These are phyloP conservation scores for Ophiostoma ips DNA, from an alignment of 2,329 filamentous ascomycete genomes.

Conservation along the genomic window DNA sequence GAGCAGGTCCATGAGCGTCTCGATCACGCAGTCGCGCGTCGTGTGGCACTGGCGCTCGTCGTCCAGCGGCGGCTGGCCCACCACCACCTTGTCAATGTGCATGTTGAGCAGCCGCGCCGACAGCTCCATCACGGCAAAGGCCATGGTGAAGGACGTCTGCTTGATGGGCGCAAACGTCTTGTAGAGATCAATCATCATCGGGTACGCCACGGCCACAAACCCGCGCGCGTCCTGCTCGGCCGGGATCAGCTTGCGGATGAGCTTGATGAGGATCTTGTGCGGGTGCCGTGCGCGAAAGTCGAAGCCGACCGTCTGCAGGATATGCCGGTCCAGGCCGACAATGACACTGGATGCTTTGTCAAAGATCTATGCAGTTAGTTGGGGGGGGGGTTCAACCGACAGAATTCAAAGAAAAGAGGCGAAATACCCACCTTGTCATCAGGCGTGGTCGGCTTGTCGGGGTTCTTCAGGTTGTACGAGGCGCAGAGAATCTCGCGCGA, in stretches of 20 bases:
- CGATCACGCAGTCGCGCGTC: slow-evolving; percentile 38
- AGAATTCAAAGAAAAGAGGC: background rate
- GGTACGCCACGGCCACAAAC: slow-evolving; percentile 58
- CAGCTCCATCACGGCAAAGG: slow-evolving; percentile 68
- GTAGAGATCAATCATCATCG: slow-evolving; percentile 78
- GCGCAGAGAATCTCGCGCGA: slow-evolving; percentile 85
- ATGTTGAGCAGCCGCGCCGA: slow-evolving; percentile 53
- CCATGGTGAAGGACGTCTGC: slow-evolving; percentile 74
- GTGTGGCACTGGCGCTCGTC: slow-evolving; percentile 20
- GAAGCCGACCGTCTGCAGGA: slow-evolving; percentile 85
- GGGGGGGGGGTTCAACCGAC: background rate
- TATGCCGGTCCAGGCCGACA: slow-evolving; percentile 79
- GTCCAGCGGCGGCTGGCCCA: background rate
- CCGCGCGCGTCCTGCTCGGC: slow-evolving; percentile 35
- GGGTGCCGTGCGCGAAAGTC: slow-evolving; percentile 86
- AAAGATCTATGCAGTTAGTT: slow-evolving; percentile 40
- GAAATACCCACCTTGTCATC: slow-evolving; percentile 56
- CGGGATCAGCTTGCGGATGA: slow-evolving; percentile 45
- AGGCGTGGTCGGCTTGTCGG: slow-evolving; percentile 52
- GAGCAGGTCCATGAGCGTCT: slow-evolving; percentile 79
- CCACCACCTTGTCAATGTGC: slow-evolving; percentile 34
- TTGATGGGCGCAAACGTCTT: slow-evolving; percentile 89
- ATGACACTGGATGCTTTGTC: slow-evolving; percentile 67
- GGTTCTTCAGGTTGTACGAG: slow-evolving; percentile 69
- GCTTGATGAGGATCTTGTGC: slow-evolving; percentile 71